Conservation (phyloP, 139 green algal species). For the Auxenochlorella pyrenoidosa region DNA sequence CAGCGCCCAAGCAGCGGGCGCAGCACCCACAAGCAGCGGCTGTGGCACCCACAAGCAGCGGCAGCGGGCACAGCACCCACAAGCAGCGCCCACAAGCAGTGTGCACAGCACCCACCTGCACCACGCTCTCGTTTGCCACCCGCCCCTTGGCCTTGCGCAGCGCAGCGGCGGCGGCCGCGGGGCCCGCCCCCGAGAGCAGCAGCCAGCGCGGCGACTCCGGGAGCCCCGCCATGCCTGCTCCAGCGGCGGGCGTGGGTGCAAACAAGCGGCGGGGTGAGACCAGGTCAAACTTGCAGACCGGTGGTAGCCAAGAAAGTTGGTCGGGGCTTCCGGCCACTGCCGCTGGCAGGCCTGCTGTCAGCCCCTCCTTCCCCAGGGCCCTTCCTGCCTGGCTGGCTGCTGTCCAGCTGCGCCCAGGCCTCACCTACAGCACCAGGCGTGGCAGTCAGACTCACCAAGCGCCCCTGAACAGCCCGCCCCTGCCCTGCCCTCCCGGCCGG, state of each 20-base stretch:
- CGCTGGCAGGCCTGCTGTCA: too few relatives aligned
- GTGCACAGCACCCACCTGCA: not conserved
- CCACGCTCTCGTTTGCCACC: not conserved
- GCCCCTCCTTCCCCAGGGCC: too few relatives aligned
- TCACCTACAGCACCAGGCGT: too few relatives aligned
- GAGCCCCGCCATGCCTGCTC: constrained; percentile 55
- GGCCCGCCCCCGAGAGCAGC: constrained; percentile 61
- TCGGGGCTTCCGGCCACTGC: too few relatives aligned
- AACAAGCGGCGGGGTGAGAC: too few relatives aligned
- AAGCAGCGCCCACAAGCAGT: not conserved
- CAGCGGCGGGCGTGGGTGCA: not conserved
- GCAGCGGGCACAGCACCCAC: too few relatives aligned
- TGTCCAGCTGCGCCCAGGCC: too few relatives aligned
- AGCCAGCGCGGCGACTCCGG: constrained; percentile 92
- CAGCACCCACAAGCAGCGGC: not conserved
- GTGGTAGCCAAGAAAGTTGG: too few relatives aligned
- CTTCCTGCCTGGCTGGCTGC: too few relatives aligned
- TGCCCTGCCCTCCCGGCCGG: too few relatives aligned
- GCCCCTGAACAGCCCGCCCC: not conserved
- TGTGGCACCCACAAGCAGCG: not conserved
- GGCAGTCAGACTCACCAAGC: constrained; percentile 3
- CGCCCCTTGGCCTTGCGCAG: constrained; percentile 54
- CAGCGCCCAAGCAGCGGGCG: not conserved
- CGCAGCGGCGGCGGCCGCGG: constrained; percentile 44
- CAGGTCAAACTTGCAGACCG: too few relatives aligned